These are phyloP conservation scores for Elongisporangium prolatum DNA, from an alignment of 352 stramenopile species.

Conservation along the genomic window DNA sequence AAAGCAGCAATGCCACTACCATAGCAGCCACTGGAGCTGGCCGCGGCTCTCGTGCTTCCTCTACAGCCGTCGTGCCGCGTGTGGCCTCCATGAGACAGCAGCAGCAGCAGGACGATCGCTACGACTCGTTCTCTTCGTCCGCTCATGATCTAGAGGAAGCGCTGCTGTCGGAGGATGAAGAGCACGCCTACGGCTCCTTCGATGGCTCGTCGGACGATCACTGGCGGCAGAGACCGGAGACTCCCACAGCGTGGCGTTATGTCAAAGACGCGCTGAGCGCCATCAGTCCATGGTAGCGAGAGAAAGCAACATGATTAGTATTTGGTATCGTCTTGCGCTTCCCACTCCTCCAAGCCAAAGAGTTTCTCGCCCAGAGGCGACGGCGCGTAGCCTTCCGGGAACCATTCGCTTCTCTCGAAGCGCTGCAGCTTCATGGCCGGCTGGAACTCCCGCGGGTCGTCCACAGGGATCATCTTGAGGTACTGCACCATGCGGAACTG, in stretches of 20 bases:
- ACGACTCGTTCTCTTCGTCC: neutral
- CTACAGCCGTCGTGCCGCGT: neutral
- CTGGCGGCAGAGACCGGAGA: slow-evolving; percentile 9
- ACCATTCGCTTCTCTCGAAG: slow-evolving; percentile 32
- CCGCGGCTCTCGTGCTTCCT: neutral
- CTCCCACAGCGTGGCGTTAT: slow-evolving; percentile 34
- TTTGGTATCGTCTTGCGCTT: slow-evolving; percentile 7
- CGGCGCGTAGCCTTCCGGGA: slow-evolving; percentile 27
- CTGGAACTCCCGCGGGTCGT: slow-evolving; percentile 30
- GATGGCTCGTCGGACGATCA: slow-evolving; percentile 10
- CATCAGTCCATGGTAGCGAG: slow-evolving; percentile 68
- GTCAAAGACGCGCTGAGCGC: slow-evolving; percentile 50
- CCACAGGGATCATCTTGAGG: slow-evolving; percentile 44
- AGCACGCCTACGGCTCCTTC: slow-evolving; percentile 68
- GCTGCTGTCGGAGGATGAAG: slow-evolving; percentile 63
- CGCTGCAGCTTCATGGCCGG: slow-evolving; percentile 28
- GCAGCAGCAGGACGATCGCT: neutral
- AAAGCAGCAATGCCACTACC: neutral
- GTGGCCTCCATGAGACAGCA: slow-evolving; percentile 8
- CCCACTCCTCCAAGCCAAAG: slow-evolving; percentile 32
- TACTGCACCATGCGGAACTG: slow-evolving; percentile 54
- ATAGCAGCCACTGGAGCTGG: neutral
- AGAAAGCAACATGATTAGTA: slow-evolving; percentile 1
- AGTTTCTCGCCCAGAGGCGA: slow-evolving; percentile 27
- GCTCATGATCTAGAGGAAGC: slow-evolving; percentile 64